Evolutionary conservation across 495 filamentous ascomycete species (phyloP).

Genomic region (Xylaria cubensis): DNA sequence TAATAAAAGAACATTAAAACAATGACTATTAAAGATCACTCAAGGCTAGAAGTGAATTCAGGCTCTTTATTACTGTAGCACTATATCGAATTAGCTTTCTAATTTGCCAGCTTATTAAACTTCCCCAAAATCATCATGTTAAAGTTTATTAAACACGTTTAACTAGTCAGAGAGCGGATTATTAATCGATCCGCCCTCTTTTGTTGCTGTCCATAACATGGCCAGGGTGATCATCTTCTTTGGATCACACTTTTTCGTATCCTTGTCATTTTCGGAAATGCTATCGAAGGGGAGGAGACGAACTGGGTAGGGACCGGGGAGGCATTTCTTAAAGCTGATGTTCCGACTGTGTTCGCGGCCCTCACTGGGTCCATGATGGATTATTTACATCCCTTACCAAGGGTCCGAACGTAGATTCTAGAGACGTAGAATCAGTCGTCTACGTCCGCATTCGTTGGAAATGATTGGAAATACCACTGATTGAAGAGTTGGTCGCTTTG

Average conservation of each 20-base stretch:
- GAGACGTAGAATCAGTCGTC: neutral
- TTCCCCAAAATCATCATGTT: no score
- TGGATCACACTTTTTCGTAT: neutral
- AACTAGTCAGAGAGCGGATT: no score
- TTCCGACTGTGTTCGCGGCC: neutral
- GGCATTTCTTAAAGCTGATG: neutral
- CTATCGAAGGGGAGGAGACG: neutral
- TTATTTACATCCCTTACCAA: neutral
- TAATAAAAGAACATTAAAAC: no score
- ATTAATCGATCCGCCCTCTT: no score
- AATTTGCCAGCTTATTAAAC: no score
- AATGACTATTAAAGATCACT: no score
- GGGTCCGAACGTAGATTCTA: neutral
- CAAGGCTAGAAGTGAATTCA: no score
- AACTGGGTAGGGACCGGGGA: neutral
- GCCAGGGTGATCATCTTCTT: neutral
- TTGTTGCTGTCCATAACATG: no score
- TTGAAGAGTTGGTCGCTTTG: conserved; percentile 2
- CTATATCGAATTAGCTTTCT: no score
- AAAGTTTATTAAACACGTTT: no score
- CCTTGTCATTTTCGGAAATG: neutral
- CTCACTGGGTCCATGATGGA: conserved; percentile 6
- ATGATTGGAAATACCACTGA: conserved; percentile 2
- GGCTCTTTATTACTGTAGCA: no score
- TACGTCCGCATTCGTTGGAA: neutral